Base-by-base conservation (phyloP, 306 rosid genomes). In the Parietaria judaica region DNA sequence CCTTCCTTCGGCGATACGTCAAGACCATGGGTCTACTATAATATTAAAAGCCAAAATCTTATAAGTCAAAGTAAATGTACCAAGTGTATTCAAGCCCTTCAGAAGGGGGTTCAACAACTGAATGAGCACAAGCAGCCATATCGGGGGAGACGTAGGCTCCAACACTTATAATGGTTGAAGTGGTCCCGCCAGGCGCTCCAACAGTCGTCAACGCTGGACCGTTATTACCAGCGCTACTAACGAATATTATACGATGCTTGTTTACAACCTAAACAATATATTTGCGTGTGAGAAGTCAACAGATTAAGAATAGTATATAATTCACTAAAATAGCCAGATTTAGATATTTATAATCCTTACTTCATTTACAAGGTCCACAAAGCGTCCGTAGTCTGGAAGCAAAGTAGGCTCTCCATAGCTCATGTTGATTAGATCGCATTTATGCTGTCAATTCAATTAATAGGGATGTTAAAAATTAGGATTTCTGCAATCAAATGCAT, bases 101-200 rank as follows among this genome's bases (percentile, higher is more conserved):
- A 65, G 85, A 57, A 10, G 95, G 96, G 68, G 99, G 76, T 74
- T 88, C 95, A 72, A 92, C 95, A 17, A 86, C 86, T 79, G 90
- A 80, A 82, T 92, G 99, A 53, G 96, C 94, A 76, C 95, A 96
- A 65, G 94, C 95, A 74, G 99, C 99, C 99, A 92, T 92, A 52
- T 86, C 86, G 39, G 96, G 99, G 66, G 99, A 92, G 70, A 92
- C 95, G 69, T 86, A 92, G 13, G 99, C 99, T 56, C 99, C 96
- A 72, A 92, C 84, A 56, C 99, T 96, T 41, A 92, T 88, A 65
- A 92, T 88, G 64, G 95, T 80, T 68, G 99, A 86, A 68, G 95
- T 66, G 55, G 99, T 88, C 67, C 99, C 99, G 60, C 99, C 99
- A 69, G 99, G 99, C 70, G 99, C 99, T 69, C 96, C 96, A 64